Evolutionary conservation across 2,329 filamentous ascomycete species (phyloP), one percentile per base, ranked within the genome.

Genomic region (Colletotrichum cordylinicola): DNA sequence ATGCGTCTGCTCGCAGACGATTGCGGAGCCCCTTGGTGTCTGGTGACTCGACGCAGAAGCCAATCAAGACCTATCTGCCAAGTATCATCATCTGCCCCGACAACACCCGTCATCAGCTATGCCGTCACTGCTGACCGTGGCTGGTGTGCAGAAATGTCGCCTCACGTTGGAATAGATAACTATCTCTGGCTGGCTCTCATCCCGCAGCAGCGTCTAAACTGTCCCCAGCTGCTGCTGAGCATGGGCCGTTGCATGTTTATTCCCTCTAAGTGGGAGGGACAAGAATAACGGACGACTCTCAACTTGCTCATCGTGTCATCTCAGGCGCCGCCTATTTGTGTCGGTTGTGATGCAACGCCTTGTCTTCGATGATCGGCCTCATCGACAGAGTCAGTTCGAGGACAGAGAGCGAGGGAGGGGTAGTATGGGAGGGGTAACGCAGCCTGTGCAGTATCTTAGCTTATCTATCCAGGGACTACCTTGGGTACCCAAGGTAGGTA

Each of bases 41-140:
- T 68, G 65, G 73, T 75, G 73, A 75, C 73, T 73, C n/a, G 64
- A 24, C 15, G 35, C 24, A 65, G 35, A 68, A 37, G 31, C 73
- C 73, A 73, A 75, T 75, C 73, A 68, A 29, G 43, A 58, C 18
- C 27, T 55, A 35, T 33, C 35, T 16, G 56, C 65, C 64, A 60
- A 37, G 21, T 39, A 27, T 52, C 43, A 58, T 60, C 64, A 65
- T 69, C 39, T 31, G 56, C 43, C 35, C 21, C 43, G 39, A 33
- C 64, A 13, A 27, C 7, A 27, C n/a, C 73, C 69, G 70, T 73
- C 64, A 75, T 73, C 58, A 18, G 64, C 48, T 6, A 73, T 68
- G 73, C 64, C 73, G 64, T 75, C 70, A 73, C 58, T 35, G 64
- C 56, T 69, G 43, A 67, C 37, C 27, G 18, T 10, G 15, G 24